Percentiles rank a stretch among this genome's conserved stretches.
These are phyloP conservation scores for Lactifluus rugatus DNA, from an alignment of 768 basidiomycete genomes.

Conservation along the genomic window DNA sequence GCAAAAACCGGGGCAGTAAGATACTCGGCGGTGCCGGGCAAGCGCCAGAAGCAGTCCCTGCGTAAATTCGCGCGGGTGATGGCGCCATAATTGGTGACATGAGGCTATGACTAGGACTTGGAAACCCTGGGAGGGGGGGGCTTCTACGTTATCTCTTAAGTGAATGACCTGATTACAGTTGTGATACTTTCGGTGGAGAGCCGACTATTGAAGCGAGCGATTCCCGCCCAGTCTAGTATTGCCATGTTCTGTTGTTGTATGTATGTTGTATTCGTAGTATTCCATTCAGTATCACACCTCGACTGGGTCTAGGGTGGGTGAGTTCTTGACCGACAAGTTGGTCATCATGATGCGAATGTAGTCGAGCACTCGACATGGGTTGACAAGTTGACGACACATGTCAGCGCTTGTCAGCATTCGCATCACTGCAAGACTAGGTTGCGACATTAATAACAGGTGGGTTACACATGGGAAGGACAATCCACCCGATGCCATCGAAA, in stretches of 20 bases:
- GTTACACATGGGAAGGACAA: neutral
- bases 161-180: neutral
- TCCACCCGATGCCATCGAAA: neutral
- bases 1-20: conserved; percentile 25
- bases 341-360: neutral
- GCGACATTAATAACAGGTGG: neutral
- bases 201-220: conserved; percentile 7
- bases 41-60: conserved; percentile 3
- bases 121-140: neutral
- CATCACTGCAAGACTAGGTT: no score
- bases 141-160: neutral
- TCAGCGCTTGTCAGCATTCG: neutral
- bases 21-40: neutral
- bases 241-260: neutral
- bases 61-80: neutral
- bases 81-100: neutral
- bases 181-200: conserved; percentile 7
- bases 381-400: neutral
- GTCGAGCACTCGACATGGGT: no score
- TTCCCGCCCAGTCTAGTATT: neutral
- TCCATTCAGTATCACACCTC: neutral
- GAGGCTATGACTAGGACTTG: neutral
- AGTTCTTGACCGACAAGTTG: neutral
- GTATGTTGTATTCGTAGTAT: conserved; percentile 5
- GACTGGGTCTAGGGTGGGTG: neutral